Evolutionary conservation across 805 yeast genomes (phyloP).

Genomic region (Yarrowia keelungensis): DNA sequence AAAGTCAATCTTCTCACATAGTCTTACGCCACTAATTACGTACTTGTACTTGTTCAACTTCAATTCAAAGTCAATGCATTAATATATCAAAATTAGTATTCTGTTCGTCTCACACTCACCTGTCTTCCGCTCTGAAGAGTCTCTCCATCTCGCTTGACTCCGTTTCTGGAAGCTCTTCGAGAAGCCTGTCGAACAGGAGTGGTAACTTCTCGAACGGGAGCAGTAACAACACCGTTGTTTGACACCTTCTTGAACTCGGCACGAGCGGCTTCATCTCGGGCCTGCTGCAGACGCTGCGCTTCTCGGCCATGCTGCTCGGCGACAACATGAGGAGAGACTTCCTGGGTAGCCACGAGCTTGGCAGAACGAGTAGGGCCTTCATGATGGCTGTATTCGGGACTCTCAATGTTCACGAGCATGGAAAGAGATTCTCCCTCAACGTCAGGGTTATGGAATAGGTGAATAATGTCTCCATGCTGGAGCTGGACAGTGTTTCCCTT

Average conservation of each 20-base stretch:
- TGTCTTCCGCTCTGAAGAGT: conserved; percentile 24
- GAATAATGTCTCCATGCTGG: conserved; percentile 22
- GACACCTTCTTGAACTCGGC: neutral
- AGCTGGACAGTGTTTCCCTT: neutral
- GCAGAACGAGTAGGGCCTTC: conserved; percentile 2
- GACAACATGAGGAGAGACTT: conserved; percentile 13
- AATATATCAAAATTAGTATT: neutral
- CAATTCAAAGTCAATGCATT: neutral
- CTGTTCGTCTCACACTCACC: conserved; percentile 8
- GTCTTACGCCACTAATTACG: too few relatives aligned
- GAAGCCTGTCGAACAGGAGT: neutral
- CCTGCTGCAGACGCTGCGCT: conserved; percentile 1
- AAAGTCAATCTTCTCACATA: too few relatives aligned
- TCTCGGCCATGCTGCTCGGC: conserved; percentile 9
- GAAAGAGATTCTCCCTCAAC: conserved; percentile 5
- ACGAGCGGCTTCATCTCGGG: neutral
- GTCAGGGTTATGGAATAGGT: conserved; percentile 6
- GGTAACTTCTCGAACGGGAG: neutral
- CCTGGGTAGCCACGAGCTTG: neutral
- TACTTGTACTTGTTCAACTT: too few relatives aligned
- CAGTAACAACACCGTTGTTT: neutral
- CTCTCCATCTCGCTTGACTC: conserved; percentile 20
- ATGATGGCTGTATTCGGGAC: conserved; percentile 20
- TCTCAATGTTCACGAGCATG: conserved; percentile 16
- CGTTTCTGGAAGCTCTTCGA: neutral